Base-by-base conservation (phyloP, 1,284 basidiomycete species). In the Ceratobasidium sp. region DNA sequence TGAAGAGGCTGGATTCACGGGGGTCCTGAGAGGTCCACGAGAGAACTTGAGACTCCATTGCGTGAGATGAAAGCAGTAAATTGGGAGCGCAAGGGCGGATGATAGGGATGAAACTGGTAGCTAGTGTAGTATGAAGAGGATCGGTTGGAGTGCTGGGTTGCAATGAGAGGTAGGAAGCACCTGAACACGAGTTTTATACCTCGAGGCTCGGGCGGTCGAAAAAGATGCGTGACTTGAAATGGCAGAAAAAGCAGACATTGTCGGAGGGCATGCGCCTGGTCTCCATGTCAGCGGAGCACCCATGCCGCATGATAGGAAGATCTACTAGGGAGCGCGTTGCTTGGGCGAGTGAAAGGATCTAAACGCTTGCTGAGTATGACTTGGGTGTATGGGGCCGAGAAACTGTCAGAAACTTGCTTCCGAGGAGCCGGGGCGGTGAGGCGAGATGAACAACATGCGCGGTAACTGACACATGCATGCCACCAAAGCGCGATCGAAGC, bases 21-120 rank as follows among this genome's bases (percentile, higher is more conserved):
- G 90, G 89, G 80, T 93, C 92, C 77, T 89, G 87, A 81, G 89
- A 92, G 58, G 92, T 93, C 92, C 92, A 93, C 72, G 88, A 92
- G 79, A 92, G 86, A 71, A 92, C 84, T 59, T 70, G 67, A 70
- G 76, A 70, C 55, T 70, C 67, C 67, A 70, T 70, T 45, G 53
- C 55, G 50, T 69, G 67, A 59, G 67, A 70, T 58, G 55, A 59
- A 58, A 46, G 67, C 41, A 70, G 67, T 58, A 58, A 69, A 41
- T 52, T 52, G 28, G 59, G 69, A 36, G 57, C 61, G 46, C 36
- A 71, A 71, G 61, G 71, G 71, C 36, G 71, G 59, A 62, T n/a
- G n/a, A n/a, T 55, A 62, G 53, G 71, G 71, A 62, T 62, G 61
- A 72, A 72, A 65, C 53, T 65, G 43, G 60, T 65, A 57, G 67